Base-by-base conservation (phyloP, 2,329 filamentous ascomycete genomes). In the Claviceps quebecensis region DNA sequence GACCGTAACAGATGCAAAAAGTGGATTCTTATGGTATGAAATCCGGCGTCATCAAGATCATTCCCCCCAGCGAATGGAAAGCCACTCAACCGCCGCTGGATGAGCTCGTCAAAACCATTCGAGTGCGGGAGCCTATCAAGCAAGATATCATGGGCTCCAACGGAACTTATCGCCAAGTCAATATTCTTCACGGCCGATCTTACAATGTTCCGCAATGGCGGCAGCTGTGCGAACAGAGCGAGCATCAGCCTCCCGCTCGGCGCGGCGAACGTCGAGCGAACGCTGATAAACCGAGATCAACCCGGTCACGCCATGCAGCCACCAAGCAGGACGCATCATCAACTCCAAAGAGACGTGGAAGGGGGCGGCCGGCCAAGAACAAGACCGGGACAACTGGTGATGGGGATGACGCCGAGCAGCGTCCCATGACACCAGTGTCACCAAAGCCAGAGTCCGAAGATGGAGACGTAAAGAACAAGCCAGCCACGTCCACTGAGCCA, bases 171-270 rank as follows among this genome's bases (percentile, higher is more conserved):
- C 91, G 91, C 38, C 93, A 98, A 67, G 87, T 93, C 62, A 98
- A 98, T 64, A 90, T 98, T 54, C 83, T 97, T 61, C 94, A 96
- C 69, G 88, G 94, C 65, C 80, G 93, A 64, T 89, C 89, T 14
- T 98, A 98, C 72, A 98, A 96, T 59, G 74, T 98, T 4, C 91
- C 91, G 0, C 90, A 98, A 67, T 98, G 93, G 93, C 87, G 89
- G 58, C 80, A 87, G 51, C 76, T 97, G 40, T 96, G 90, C 64
- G 87, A 96, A 56, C 89, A 96, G 68, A 90, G 87, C 64, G 90
- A 95, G 60, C 89, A 98, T 65, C 93, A 97, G 61, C 93, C 93
- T 9, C 93, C 93, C 0, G 93, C 93, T 5, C 83, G 83, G 61
- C 83, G 93, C 64, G 93, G 94, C 50, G 86, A 93, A 68, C 76